Percentiles rank a stretch among this genome's conserved stretches.
Evolutionary conservation across 2,329 filamentous ascomycete species (phyloP).

Genomic region (Botrytis squamosa): DNA sequence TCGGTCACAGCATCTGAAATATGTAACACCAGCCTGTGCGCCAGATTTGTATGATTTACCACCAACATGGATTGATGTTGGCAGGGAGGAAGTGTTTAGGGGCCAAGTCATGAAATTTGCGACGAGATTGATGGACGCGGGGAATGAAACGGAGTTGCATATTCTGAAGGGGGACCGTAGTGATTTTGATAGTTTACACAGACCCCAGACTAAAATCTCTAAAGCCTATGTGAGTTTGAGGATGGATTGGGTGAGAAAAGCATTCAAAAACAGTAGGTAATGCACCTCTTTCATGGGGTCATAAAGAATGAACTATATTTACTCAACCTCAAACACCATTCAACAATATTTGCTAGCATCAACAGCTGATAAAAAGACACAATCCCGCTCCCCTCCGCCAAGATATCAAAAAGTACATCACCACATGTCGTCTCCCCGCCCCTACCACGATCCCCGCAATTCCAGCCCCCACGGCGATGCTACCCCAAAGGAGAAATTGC

Average conservation of each 20-base stretch:
- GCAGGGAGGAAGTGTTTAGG: conserved; percentile 40
- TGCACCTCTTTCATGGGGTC: neutral
- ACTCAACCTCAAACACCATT: neutral
- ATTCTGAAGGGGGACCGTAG: conserved; percentile 39
- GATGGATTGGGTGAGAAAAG: neutral
- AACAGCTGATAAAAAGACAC: neutral
- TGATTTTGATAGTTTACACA: neutral
- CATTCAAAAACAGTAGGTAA: neutral
- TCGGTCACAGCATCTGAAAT: conserved; percentile 33
- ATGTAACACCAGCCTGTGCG: conserved; percentile 39
- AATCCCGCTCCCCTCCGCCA: neutral
- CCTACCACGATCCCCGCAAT: neutral
- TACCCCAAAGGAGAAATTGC: neutral
- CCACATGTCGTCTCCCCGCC: neutral
- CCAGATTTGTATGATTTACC: conserved; percentile 38
- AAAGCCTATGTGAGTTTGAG: neutral
- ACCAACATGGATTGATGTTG: conserved; percentile 41
- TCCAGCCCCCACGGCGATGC: conserved; percentile 4
- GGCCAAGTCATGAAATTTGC: conserved; percentile 42
- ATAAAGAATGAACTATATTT: neutral
- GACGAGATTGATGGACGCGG: conserved; percentile 39
- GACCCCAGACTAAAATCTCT: conserved; percentile 5
- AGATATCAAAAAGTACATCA: neutral
- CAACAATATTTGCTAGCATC: neutral
- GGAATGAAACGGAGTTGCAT: conserved; percentile 41